These are phyloP conservation scores for Metschnikowia koreensis DNA, from an alignment of 805 yeast species.

Conservation along the genomic window DNA sequence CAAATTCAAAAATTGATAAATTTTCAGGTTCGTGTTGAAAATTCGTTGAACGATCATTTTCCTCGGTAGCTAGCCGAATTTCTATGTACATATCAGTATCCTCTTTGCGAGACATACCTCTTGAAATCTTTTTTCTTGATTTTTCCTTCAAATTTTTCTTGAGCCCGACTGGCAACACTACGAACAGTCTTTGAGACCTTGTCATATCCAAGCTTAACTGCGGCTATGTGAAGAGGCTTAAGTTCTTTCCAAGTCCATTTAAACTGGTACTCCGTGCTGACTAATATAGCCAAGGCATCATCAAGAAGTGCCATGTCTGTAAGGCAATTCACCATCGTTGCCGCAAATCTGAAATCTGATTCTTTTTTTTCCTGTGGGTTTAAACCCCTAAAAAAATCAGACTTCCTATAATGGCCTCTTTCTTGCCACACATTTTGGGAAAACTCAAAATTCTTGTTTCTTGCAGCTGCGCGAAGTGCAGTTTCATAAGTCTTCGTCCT, in stretches of 20 bases:
- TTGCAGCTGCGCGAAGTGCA: slow-evolving; percentile 65
- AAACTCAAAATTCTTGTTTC: slow-evolving; percentile 51
- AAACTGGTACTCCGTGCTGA: slow-evolving; percentile 66
- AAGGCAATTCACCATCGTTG: slow-evolving; percentile 61
- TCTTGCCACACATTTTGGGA: slow-evolving; percentile 74
- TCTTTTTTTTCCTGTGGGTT: slow-evolving; percentile 36
- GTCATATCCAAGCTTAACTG: slow-evolving; percentile 32
- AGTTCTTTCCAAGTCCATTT: slow-evolving; percentile 58
- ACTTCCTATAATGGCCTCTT: slow-evolving; percentile 70
- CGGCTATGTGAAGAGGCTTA: slow-evolving; percentile 27
- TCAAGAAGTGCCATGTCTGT: slow-evolving; percentile 52
- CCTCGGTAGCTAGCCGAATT: not conserved
- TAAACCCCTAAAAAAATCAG: slow-evolving; percentile 46
- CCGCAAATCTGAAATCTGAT: slow-evolving; percentile 68
- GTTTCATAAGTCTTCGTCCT: slow-evolving; percentile 53
- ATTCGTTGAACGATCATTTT: too few species aligned
- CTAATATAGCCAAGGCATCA: slow-evolving; percentile 69
- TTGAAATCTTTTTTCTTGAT: slow-evolving; percentile 36
- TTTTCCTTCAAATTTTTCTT: slow-evolving; percentile 37
- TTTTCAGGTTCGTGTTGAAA: not conserved
- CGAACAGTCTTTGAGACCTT: slow-evolving; percentile 29
- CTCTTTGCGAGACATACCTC: slow-evolving; percentile 30
- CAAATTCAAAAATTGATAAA: not conserved
- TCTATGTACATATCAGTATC: slow-evolving; percentile 24
- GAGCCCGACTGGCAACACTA: slow-evolving; percentile 36